These are phyloP conservation scores for Penicillium parvum DNA, from an alignment of 495 filamentous ascomycete genomes.

Conservation along the genomic window DNA sequence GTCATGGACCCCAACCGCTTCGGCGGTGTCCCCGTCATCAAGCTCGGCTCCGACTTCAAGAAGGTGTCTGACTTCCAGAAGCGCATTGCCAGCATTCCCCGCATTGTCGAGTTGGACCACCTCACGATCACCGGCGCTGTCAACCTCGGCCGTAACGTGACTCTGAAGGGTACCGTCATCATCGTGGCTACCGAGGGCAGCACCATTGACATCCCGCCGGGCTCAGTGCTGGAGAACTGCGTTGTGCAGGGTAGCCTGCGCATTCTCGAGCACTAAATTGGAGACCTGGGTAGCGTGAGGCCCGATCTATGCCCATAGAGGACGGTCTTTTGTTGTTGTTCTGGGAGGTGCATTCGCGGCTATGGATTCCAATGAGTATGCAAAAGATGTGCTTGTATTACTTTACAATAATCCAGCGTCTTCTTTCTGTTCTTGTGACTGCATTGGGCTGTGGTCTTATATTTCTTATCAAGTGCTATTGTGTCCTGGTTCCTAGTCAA, in stretches of 20 bases:
- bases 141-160: conserved; percentile 91
- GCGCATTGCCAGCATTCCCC: conserved; percentile 91
- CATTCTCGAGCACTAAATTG: conserved; percentile 78
- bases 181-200: conserved; percentile 97
- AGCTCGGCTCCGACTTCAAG: conserved; percentile 99
- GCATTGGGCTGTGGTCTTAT: conserved; percentile 12
- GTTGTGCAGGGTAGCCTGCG: conserved; percentile 98
- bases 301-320: not conserved
- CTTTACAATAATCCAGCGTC: conserved; percentile 33
- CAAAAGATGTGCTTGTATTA: conserved; percentile 31
- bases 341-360: conserved; percentile 31
- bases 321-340: conserved; percentile 14
- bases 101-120: conserved; percentile 97
- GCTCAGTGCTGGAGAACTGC: conserved; percentile 96
- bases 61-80: conserved; percentile 99
- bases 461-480: conserved; percentile 12
- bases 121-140: conserved; percentile 96
- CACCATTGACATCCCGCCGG: conserved; percentile 96
- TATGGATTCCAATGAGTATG: conserved; percentile 29
- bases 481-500: conserved; percentile 11
- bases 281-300: not conserved
- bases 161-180: conserved; percentile 98
- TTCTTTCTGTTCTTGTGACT: conserved; percentile 14
- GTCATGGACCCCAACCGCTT: conserved; percentile 94
- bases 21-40: conserved; percentile 97